Evolutionary conservation across 202 grass and related monocot genomes (phyloP), one percentile per base, ranked within the genome.

Genomic region (Saccharum hybrid): DNA sequence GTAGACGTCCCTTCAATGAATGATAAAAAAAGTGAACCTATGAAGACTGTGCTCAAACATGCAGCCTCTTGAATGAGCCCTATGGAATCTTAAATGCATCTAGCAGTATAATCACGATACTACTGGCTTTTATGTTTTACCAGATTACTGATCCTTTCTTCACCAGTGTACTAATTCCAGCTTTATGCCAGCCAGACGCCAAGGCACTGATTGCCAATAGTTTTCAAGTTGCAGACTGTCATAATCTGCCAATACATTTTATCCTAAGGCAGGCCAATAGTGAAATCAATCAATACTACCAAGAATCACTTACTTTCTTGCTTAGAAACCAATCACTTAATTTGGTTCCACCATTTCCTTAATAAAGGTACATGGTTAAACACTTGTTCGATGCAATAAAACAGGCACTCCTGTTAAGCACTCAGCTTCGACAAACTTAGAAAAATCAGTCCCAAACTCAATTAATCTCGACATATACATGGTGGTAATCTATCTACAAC

Each of bases 31-130:
- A 52, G 10, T 22, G 18, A 54, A 72, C 21, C 45, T 23, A 82
- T 56, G 16, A 69, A 77, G 40, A 19, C 22, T 83, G 33, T 75
- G 78, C 4, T 72, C 14, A 64, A 15, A 86, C 37, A 4, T 66
- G 26, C 30, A 69, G 33, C 11, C 54, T 28, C n/a, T 39, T 36
- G 28, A 56, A 57, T 40, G 36, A 83, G 66, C 21, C 56, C 9
- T 57, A n/a, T n/a, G n/a, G n/a, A n/a, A n/a, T n/a, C n/a, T 38
- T 69, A 54, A 9, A n/a, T n/a, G 23, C 7, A 23, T 36, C 42
- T 31, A 65, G 30, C 16, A 84, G 62, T 63, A 59, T 28, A 64
- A 75, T 7, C 18, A 3, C 8, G 1, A 28, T 30, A 54, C 40
- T 51, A 70, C 68, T 43, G 39, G 13, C 57, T 13, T 66, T 37